A percentile compares a stretch with the other conserved stretches of the same genome.
These are phyloP conservation scores for Lactarius sanguifluus DNA, from an alignment of 768 basidiomycete genomes.

Conservation along the genomic window DNA sequence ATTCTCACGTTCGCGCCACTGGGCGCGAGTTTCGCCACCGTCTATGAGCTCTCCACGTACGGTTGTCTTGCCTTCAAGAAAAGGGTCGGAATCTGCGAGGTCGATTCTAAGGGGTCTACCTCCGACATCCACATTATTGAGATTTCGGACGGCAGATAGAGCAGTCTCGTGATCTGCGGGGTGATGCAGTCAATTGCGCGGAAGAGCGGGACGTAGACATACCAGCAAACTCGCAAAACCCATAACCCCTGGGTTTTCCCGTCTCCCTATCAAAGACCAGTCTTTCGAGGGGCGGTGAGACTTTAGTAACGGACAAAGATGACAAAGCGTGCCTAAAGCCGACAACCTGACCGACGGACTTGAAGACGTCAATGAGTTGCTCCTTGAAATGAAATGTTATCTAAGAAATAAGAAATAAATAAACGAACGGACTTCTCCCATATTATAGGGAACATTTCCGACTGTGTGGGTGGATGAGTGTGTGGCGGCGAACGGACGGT, in stretches of 20 bases:
- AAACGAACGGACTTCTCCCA: constrained; percentile 60
- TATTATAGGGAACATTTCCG: constrained; percentile 88
- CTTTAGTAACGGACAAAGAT: not conserved
- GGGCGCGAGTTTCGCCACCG: constrained; percentile 57
- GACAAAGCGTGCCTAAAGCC: constrained; percentile 68
- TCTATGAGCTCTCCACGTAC: constrained; percentile 80
- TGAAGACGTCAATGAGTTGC: constrained; percentile 84
- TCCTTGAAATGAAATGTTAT: constrained; percentile 45
- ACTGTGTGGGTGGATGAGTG: constrained; percentile 43
- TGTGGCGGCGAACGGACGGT: not conserved
- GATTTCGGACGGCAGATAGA: constrained; percentile 89
- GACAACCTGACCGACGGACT: constrained; percentile 82
- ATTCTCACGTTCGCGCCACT: constrained; percentile 52
- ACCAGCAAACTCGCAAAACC: constrained; percentile 93
- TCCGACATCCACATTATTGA: constrained; percentile 89
- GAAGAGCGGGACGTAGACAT: constrained; percentile 29
- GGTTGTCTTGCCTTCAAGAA: constrained; percentile 88
- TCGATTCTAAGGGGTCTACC: constrained; percentile 94
- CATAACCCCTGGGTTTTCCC: constrained; percentile 93
- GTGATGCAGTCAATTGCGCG: not conserved
- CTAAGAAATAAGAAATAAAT: not conserved
- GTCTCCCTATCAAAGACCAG: constrained; percentile 89
- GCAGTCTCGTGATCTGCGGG: constrained; percentile 91
- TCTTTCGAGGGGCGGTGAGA: constrained; percentile 40
- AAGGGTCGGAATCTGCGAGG: constrained; percentile 89